Conservation (phyloP, 2,329 filamentous ascomycete species). For the Aspergillus sp. region DNA sequence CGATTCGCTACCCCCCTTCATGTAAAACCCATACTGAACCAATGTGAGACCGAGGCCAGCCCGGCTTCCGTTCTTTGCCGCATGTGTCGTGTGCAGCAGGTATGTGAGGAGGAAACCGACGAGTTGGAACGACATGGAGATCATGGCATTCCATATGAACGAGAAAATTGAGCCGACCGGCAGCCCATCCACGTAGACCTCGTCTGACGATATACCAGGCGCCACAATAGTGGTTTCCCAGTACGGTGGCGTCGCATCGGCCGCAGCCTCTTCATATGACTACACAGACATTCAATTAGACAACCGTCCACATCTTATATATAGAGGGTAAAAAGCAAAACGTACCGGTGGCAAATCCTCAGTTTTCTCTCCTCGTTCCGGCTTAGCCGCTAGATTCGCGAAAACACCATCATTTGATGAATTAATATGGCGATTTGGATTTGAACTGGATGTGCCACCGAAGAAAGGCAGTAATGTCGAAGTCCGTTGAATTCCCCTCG, state of each 20-base stretch:
- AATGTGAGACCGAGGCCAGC: conserved; percentile 92
- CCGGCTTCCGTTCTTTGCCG: conserved; percentile 94
- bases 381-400: conserved; percentile 89
- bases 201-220: conserved; percentile 85
- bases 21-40: conserved; percentile 95
- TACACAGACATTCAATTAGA: conserved; percentile 47
- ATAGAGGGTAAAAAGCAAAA: conserved; percentile 23
- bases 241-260: conserved; percentile 92
- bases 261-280: conserved; percentile 98
- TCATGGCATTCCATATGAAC: conserved; percentile 80
- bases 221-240: conserved; percentile 99
- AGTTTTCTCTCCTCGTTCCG: conserved; percentile 74
- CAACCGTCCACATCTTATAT: neutral
- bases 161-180: conserved; percentile 84
- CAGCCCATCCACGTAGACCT: conserved; percentile 95
- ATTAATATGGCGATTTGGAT: conserved; percentile 58
- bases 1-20: conserved; percentile 65
- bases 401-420: conserved; percentile 93
- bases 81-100: conserved; percentile 94
- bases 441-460: conserved; percentile 35
- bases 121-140: conserved; percentile 94
- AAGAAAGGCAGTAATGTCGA: conserved; percentile 58
- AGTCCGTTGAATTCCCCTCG: conserved; percentile 42
- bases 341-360: conserved; percentile 93
- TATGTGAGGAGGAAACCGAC: conserved; percentile 98